phyloP scores from a whole-genome alignment of 192 early-diverging fungal genomes.

The Entrophospora sp. region DNA sequence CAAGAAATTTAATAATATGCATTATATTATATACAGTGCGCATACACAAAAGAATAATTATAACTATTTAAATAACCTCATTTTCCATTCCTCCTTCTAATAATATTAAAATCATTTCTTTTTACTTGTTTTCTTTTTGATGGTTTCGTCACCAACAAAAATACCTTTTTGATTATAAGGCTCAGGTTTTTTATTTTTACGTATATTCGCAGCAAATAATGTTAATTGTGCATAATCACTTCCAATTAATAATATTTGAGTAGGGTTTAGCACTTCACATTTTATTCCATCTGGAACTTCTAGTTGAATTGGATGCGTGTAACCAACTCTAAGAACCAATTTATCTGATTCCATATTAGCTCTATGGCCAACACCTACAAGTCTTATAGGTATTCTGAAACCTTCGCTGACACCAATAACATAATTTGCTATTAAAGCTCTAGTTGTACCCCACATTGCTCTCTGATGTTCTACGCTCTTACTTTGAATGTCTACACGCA shows the following conservation, averaged over 20 bases:
- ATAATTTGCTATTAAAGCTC: slow-evolving; percentile 77
- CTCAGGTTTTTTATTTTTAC: slow-evolving; percentile 86
- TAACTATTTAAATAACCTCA: no score
- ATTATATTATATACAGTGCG: no score
- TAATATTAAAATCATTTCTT: slow-evolving; percentile 64
- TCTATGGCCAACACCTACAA: slow-evolving; percentile 93
- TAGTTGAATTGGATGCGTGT: slow-evolving; percentile 72
- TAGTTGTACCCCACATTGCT: slow-evolving; percentile 96
- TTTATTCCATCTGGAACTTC: slow-evolving; percentile 72
- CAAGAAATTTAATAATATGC: no score
- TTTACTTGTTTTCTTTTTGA: slow-evolving; percentile 97
- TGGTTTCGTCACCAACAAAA: slow-evolving; percentile 96
- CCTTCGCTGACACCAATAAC: slow-evolving; percentile 88
- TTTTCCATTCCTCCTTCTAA: no score
- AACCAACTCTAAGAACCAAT: slow-evolving; percentile 79
- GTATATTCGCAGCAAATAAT: slow-evolving; percentile 86
- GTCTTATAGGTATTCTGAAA: slow-evolving; percentile 67
- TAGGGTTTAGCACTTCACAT: slow-evolving; percentile 70
- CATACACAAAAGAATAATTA: no score
- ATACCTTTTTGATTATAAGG: slow-evolving; percentile 99
- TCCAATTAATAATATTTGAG: slow-evolving; percentile 74
- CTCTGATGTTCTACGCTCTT: slow-evolving; percentile 61
- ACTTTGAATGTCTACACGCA: slow-evolving; percentile 49
- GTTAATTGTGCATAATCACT: slow-evolving; percentile 72
- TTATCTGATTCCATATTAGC: slow-evolving; percentile 66